phyloP scores from a whole-genome alignment of 2,329 filamentous ascomycete genomes.

The Coniella vitis region DNA sequence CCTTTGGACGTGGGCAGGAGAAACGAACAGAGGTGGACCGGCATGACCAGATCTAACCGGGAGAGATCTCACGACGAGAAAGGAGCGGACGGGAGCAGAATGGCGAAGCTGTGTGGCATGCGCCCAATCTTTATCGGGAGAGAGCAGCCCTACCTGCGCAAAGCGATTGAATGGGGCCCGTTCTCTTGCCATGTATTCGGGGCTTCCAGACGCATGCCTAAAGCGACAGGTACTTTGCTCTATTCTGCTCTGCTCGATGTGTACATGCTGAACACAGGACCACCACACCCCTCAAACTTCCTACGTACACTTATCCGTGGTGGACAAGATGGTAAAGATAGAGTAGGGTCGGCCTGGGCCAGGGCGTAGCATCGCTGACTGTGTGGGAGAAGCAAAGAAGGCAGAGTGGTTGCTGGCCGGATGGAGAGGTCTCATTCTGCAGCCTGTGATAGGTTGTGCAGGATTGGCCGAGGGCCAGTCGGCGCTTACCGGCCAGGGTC shows the following conservation, averaged over 20 bases:
- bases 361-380: constrained; percentile 17
- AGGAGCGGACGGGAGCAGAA: constrained; percentile 1
- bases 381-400: constrained; percentile 20
- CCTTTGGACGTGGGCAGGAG: constrained; percentile 4
- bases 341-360: constrained; percentile 6
- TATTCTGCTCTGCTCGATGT: too few species aligned
- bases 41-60: constrained; percentile 12
- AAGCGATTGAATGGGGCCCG: constrained; percentile 7
- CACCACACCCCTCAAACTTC: constrained; percentile 14
- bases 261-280: background rate
- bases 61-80: constrained; percentile 6
- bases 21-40: constrained; percentile 9
- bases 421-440: constrained; percentile 27
- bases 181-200: background rate
- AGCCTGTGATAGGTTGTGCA: constrained; percentile 37
- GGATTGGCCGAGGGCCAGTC: constrained; percentile 34
- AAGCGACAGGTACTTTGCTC: background rate
- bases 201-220: constrained; percentile 6
- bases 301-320: background rate
- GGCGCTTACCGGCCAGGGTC: constrained; percentile 41
- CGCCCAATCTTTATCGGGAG: constrained; percentile 17
- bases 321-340: background rate
- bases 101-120: constrained; percentile 11
- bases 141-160: constrained; percentile 12
- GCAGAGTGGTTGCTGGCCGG: constrained; percentile 20